Conservation (phyloP, 805 yeast species). For the Scheffersomyces amazonensis region DNA sequence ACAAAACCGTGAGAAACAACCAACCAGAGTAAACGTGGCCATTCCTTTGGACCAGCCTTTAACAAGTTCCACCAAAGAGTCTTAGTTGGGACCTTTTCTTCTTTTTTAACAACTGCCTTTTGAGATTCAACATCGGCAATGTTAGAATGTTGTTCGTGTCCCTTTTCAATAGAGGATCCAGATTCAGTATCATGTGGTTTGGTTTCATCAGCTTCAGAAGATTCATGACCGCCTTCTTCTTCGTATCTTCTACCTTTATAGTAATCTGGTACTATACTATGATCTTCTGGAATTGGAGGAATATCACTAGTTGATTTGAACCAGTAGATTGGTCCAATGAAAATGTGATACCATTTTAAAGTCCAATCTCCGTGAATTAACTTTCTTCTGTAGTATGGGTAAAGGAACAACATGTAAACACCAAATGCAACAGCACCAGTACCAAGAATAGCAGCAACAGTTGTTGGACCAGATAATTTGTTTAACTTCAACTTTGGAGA, state of each 20-base stretch:
- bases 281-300: slow-evolving; percentile 67
- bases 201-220: slow-evolving; percentile 2
- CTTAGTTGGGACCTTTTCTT: slow-evolving; percentile 29
- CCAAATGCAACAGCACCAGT: slow-evolving; percentile 57
- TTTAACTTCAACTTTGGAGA: slow-evolving; percentile 64
- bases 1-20: slow-evolving; percentile 57
- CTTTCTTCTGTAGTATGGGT: slow-evolving; percentile 62
- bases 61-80: slow-evolving; percentile 40
- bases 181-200: slow-evolving; percentile 2
- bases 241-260: slow-evolving; percentile 56
- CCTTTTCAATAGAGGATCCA: neutral
- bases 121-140: slow-evolving; percentile 2
- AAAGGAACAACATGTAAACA: slow-evolving; percentile 51
- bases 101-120: slow-evolving; percentile 10
- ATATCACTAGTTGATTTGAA: slow-evolving; percentile 55
- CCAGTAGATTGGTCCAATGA: slow-evolving; percentile 54
- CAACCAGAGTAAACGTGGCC: slow-evolving; percentile 53
- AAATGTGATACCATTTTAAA: slow-evolving; percentile 52
- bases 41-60: slow-evolving; percentile 46
- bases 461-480: slow-evolving; percentile 49
- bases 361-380: slow-evolving; percentile 66
- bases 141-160: neutral
- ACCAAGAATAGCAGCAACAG: slow-evolving; percentile 60
- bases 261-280: slow-evolving; percentile 56
- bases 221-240: slow-evolving; percentile 5